These are phyloP conservation scores for Mortierella sp. DNA, from an alignment of 371 early-diverging fungal genomes.

Conservation along the genomic window DNA sequence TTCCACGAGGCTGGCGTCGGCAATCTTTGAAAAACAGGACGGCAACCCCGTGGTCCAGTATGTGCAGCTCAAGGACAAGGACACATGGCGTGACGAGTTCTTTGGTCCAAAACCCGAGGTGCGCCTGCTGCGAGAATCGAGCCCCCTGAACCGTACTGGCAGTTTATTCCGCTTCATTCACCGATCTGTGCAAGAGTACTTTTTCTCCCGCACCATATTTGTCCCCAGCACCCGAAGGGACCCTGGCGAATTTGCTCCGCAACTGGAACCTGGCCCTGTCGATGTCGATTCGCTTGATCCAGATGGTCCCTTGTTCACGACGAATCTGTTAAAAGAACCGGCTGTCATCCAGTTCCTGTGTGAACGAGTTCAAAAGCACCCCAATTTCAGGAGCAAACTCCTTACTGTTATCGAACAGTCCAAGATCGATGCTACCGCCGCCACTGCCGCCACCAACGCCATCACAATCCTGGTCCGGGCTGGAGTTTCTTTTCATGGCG, in stretches of 20 bases:
- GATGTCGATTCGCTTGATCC: neutral
- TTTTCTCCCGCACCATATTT: too few relatives aligned
- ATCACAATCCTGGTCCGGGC: neutral
- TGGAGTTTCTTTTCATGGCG: neutral
- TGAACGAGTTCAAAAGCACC: constrained; percentile 2
- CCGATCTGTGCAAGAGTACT: constrained; percentile 1
- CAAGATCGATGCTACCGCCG: neutral
- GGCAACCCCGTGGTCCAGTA: neutral
- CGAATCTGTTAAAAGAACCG: constrained; percentile 7
- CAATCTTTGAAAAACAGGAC: too few relatives aligned
- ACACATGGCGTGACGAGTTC: neutral
- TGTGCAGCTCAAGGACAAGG: neutral
- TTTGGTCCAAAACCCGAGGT: neutral
- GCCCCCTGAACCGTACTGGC: neutral
- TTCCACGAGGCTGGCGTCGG: neutral
- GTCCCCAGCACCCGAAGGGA: neutral
- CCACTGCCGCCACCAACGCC: constrained; percentile 11
- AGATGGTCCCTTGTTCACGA: neutral
- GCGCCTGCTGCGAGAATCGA: neutral
- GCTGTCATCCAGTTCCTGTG: constrained; percentile 22
- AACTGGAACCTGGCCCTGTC: neutral
- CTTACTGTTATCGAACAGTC: constrained; percentile 8
- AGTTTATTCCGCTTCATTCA: neutral
- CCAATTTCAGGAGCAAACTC: neutral
- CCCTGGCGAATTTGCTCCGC: neutral